Evolutionary conservation across 2,329 filamentous ascomycete genomes (phyloP).

Genomic region (Aspergillus eucalypticola): DNA sequence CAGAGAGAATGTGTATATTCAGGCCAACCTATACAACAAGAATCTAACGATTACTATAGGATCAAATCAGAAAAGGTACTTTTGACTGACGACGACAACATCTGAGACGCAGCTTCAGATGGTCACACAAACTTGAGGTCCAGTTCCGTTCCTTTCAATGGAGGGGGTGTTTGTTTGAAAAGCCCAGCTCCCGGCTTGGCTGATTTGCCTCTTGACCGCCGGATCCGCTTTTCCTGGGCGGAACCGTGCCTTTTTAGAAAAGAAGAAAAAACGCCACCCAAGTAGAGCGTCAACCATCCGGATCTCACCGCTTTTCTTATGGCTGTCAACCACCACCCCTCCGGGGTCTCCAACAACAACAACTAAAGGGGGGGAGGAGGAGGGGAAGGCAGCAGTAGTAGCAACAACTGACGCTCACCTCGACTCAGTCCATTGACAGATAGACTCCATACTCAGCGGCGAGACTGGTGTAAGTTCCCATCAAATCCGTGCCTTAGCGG

Average conservation of each 20-base stretch:
- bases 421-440: no score
- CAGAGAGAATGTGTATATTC: neutral
- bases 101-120: neutral
- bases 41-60: neutral
- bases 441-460: neutral
- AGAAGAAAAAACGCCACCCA: neutral
- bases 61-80: neutral
- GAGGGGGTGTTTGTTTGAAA: neutral
- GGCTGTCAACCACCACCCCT: conserved; percentile 9
- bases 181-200: neutral
- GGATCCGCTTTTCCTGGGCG: conserved; percentile 5
- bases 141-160: neutral
- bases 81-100: neutral
- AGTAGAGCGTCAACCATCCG: conserved; percentile 9
- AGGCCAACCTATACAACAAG: neutral
- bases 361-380: neutral
- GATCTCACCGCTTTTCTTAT: conserved; percentile 26
- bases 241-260: conserved; percentile 2
- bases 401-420: no score
- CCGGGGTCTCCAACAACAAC: no score
- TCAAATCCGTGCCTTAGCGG: conserved; percentile 9
- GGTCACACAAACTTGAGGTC: neutral
- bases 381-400: neutral
- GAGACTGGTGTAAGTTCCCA: neutral
- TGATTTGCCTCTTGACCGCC: conserved; percentile 12